Conservation (phyloP, 1,139 yeast species). For the Yamadazyma songkhlaensis region DNA sequence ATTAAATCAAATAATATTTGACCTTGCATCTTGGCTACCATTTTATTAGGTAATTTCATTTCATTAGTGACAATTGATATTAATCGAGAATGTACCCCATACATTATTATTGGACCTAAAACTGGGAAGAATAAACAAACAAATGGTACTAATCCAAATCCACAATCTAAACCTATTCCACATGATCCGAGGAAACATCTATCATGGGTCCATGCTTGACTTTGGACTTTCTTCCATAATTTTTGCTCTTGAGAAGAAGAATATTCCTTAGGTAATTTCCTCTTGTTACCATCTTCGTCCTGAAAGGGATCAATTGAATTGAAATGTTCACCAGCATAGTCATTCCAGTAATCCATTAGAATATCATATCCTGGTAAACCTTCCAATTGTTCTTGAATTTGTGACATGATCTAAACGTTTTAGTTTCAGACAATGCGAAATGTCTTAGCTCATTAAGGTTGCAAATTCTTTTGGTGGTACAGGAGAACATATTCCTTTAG, state of each 20-base stretch:
- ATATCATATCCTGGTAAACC: constrained; percentile 56
- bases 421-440: too few relatives aligned
- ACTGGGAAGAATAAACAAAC: constrained; percentile 65
- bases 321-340: constrained; percentile 61
- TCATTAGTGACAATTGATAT: constrained; percentile 54
- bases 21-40: constrained; percentile 67
- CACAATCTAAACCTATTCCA: constrained; percentile 66
- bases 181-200: constrained; percentile 76
- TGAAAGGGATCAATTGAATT: constrained; percentile 70
- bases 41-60: constrained; percentile 55
- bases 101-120: constrained; percentile 80
- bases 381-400: constrained; percentile 38
- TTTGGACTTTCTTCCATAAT: constrained; percentile 70
- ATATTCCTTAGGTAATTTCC: constrained; percentile 54
- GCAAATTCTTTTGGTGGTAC: constrained; percentile 9
- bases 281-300: constrained; percentile 54
- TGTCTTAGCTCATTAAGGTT: constrained; percentile 1
- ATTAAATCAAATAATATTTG: constrained; percentile 71
- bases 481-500: constrained; percentile 48
- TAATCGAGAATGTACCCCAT: constrained; percentile 67
- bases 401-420: constrained; percentile 10
- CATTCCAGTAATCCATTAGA: constrained; percentile 58
- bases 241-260: constrained; percentile 60
- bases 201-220: constrained; percentile 83
- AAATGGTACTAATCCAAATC: constrained; percentile 73